A percentile compares a stretch with the other conserved stretches of the same genome.
Evolutionary conservation across 305 asterid genomes (phyloP).

Genomic region (Fraxinus velutina): DNA sequence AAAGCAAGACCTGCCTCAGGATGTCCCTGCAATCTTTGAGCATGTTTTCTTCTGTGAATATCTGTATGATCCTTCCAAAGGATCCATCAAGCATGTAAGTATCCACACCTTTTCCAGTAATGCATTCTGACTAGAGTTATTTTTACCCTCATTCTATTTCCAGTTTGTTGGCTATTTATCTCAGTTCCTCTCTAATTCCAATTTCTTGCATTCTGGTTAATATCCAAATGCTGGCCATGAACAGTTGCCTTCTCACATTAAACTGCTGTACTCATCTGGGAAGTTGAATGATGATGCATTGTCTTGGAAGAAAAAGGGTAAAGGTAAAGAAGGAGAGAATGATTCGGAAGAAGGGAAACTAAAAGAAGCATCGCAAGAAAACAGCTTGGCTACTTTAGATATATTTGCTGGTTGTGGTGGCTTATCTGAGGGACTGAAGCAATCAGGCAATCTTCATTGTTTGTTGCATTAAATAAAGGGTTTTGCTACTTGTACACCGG

Average conservation of each 20-base stretch:
- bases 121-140: constrained; percentile 6
- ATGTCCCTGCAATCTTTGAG: constrained; percentile 54
- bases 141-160: neutral
- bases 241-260: constrained; percentile 72
- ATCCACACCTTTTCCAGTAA: neutral
- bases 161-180: constrained; percentile 9
- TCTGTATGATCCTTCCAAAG: constrained; percentile 70
- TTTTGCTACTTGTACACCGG: no score
- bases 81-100: constrained; percentile 77
- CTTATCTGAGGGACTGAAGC: constrained; percentile 76
- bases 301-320: constrained; percentile 71
- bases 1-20: constrained; percentile 67
- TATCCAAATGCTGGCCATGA: constrained; percentile 23
- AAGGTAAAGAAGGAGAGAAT: constrained; percentile 71
- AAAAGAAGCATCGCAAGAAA: constrained; percentile 35
- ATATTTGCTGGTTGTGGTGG: constrained; percentile 98
- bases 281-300: constrained; percentile 38
- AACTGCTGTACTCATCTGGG: constrained; percentile 49
- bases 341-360: constrained; percentile 35
- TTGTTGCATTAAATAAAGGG: constrained; percentile 7
- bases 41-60: constrained; percentile 83
- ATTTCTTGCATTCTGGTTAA: constrained; percentile 21
- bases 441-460: constrained; percentile 48
- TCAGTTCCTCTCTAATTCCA: neutral
- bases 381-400: constrained; percentile 63